Percentiles rank a stretch among this genome's conserved stretches.
Evolutionary conservation across 495 filamentous ascomycete genomes (phyloP).

Genomic region (Penicillium argentinense): DNA sequence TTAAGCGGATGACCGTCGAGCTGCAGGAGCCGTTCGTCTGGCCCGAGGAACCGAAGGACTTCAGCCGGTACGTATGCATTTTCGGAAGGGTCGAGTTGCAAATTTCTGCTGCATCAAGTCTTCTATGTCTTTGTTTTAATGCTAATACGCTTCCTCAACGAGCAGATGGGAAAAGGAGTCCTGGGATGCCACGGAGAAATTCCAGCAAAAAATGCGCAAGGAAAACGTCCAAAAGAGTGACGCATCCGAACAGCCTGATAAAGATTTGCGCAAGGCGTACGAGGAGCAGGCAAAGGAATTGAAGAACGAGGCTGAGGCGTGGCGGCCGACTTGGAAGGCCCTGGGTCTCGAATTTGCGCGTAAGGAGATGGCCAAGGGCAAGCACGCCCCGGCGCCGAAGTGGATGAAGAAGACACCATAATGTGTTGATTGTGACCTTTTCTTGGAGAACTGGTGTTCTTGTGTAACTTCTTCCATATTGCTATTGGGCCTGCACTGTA

Average conservation of each 20-base stretch:
- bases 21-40: constrained; percentile 81
- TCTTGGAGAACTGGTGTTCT: constrained; percentile 8
- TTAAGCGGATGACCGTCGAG: constrained; percentile 92
- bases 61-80: constrained; percentile 47
- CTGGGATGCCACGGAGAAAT: constrained; percentile 36
- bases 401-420: constrained; percentile 9
- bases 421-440: constrained; percentile 1
- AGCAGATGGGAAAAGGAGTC: constrained; percentile 53
- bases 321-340: constrained; percentile 50
- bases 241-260: constrained; percentile 30
- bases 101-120: too few species aligned
- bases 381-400: not conserved
- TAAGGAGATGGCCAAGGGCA: constrained; percentile 11
- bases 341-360: constrained; percentile 33
- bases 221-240: constrained; percentile 25
- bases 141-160: constrained; percentile 6
- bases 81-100: too few species aligned
- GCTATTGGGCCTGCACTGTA: constrained; percentile 9
- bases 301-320: constrained; percentile 39
- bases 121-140: not conserved
- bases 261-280: constrained; percentile 26
- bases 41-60: constrained; percentile 64
- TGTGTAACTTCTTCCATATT: not conserved
- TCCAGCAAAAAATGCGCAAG: constrained; percentile 26
- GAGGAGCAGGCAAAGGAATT: constrained; percentile 60